phyloP scores from a whole-genome alignment of 2,329 filamentous ascomycete species.

The Penicillium corylophilum region DNA sequence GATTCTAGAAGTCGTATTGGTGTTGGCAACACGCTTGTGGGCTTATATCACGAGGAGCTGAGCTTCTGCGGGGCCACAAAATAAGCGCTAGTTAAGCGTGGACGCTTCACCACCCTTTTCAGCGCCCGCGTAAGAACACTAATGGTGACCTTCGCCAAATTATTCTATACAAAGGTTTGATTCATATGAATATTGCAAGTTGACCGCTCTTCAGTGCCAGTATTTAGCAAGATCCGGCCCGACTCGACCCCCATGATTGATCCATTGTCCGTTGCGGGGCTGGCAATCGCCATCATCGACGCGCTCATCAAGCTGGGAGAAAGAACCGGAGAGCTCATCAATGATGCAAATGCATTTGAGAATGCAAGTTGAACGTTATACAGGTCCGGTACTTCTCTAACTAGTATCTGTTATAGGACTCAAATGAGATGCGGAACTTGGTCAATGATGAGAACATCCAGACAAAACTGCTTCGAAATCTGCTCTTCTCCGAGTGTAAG shows the following conservation, averaged over 20 bases:
- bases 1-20: not conserved
- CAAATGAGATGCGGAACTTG: conserved; percentile 3
- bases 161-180: no score
- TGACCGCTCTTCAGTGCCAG: no score
- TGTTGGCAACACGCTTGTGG: not conserved
- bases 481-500: conserved; percentile 5
- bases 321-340: conserved; percentile 1
- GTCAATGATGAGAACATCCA: conserved; percentile 10
- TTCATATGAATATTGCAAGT: no score
- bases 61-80: not conserved
- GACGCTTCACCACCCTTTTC: no score
- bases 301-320: conserved; percentile 6
- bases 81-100: not conserved
- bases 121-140: no score
- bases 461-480: conserved; percentile 2
- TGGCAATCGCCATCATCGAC: conserved; percentile 3
- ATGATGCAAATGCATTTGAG: conserved; percentile 3
- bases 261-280: conserved; percentile 5
- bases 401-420: not conserved
- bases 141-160: no score
- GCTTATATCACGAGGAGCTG: not conserved
- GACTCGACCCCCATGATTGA: not conserved
- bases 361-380: not conserved
- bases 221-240: not conserved
- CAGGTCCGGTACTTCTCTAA: not conserved